Evolutionary conservation across 305 asterid genomes (phyloP).

Genomic region (Vinca major): DNA sequence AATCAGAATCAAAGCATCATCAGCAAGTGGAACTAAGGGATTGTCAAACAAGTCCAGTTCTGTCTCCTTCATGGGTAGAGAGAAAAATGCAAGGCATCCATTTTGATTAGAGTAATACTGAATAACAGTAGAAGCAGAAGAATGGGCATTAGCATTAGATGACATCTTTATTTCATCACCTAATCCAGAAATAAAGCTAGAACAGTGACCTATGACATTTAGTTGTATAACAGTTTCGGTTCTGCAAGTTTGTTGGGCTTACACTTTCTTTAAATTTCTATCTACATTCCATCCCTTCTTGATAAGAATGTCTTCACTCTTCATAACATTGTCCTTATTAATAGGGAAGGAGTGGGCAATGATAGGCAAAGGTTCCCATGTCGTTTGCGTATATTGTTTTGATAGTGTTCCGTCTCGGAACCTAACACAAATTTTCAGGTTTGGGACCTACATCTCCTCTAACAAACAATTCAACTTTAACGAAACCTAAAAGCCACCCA

Average conservation of each 20-base stretch:
- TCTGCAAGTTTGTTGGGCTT: too few relatives aligned
- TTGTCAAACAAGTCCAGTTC: slow-evolving; percentile 45
- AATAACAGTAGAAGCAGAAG: background rate
- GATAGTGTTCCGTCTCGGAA: too few relatives aligned
- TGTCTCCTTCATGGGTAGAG: slow-evolving; percentile 75
- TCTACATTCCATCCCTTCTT: background rate
- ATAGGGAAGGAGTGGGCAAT: background rate
- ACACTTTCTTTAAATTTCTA: background rate
- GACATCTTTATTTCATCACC: background rate
- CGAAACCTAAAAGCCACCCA: too few relatives aligned
- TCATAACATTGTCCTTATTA: background rate
- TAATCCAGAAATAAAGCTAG: background rate
- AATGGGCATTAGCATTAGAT: background rate
- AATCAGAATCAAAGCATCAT: slow-evolving; percentile 23
- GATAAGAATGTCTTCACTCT: too few relatives aligned
- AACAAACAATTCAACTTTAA: too few relatives aligned
- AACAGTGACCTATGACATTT: background rate
- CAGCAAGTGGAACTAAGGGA: slow-evolving; percentile 19
- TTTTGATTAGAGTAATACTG: slow-evolving; percentile 18
- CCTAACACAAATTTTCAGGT: too few relatives aligned
- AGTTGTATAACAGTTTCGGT: background rate
- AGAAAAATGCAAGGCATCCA: slow-evolving; percentile 47
- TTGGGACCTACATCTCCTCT: too few relatives aligned
- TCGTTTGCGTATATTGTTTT: background rate
- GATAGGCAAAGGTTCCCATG: background rate